Conservation (phyloP, 2,329 filamentous ascomycete genomes). For the Fusarium sp. region DNA sequence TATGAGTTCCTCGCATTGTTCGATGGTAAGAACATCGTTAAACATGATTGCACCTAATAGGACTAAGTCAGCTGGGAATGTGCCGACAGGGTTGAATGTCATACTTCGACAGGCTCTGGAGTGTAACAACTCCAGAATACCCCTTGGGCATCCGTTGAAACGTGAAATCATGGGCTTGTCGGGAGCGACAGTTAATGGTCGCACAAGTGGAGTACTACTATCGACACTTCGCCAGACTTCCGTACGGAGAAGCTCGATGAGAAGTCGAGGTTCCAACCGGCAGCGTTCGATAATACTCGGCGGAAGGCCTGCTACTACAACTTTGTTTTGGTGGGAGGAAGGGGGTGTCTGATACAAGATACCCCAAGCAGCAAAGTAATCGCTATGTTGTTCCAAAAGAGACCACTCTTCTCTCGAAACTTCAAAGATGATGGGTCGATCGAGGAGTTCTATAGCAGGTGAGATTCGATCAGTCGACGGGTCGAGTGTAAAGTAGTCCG, state of each 20-base stretch:
- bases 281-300: conserved; percentile 82
- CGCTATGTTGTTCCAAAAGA: conserved; percentile 67
- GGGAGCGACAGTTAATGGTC: conserved; percentile 4
- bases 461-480: conserved; percentile 1
- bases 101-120: conserved; percentile 80
- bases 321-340: conserved; percentile 26
- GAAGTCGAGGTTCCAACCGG: conserved; percentile 75
- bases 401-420: conserved; percentile 70
- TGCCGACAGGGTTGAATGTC: conserved; percentile 19
- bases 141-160: conserved; percentile 78
- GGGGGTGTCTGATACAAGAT: conserved; percentile 69
- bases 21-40: conserved; percentile 73
- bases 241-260: conserved; percentile 79
- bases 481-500: conserved; percentile 59
- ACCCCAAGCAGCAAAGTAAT: conserved; percentile 80
- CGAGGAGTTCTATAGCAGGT: conserved; percentile 56
- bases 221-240: conserved; percentile 79
- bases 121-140: conserved; percentile 81
- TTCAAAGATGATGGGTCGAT: conserved; percentile 73
- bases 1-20: conserved; percentile 72
- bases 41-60: conserved; percentile 80
- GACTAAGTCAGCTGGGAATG: conserved; percentile 15
- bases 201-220: conserved; percentile 42
- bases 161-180: conserved; percentile 67
- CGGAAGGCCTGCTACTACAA: conserved; percentile 74